Base-by-base conservation (phyloP, 495 filamentous ascomycete species). In the Aspergillus wentii region DNA sequence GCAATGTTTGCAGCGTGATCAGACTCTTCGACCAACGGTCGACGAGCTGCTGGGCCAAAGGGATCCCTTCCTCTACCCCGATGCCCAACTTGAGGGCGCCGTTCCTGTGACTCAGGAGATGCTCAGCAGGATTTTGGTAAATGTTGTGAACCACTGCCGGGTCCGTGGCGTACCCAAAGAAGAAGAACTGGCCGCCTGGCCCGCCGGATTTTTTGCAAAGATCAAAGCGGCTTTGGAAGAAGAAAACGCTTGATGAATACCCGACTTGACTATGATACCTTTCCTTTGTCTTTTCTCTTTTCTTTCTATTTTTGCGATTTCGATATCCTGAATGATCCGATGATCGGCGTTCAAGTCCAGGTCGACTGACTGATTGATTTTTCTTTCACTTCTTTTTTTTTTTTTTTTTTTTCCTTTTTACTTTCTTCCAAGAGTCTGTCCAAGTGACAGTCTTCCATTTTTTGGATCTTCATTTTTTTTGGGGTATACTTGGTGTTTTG, bases 1-100 rank as follows among this genome's bases (percentile, higher is more conserved):
- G 47, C 70, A 75, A 3, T 97, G 92, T 54, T 69, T 98, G 5
- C 78, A 81, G 49, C 77, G 94, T 21, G 85, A 95, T 49, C 82
- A 84, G 41, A 74, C 75, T 26, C 64, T 79, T 44, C 74, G 92
- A 15, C 90, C 88, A 3, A 89, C 85, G 0, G 82, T 88, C 31
- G 77, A 76, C 8, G 74, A 91, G 44, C 71, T 98, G 43, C 69
- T 98, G 3, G 60, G 72, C 14, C 71, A 78, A 1, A 66, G 67
- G 3, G 89, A 97, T 44, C 76, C 80, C 1, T 97, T 94, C 57
- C 54, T 97, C 34, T 82, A 92, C 49, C 92, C 92, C 0, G 81
- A 86, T 41, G 62, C 65, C 1, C 66, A 71, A 13, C 62, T 72
- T 3, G 78, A 80, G n/a, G 74, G 71, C 23, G 75, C 79, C 9